phyloP scores from a whole-genome alignment of 2,329 filamentous ascomycete genomes.

The Cordyceps cicadae region DNA sequence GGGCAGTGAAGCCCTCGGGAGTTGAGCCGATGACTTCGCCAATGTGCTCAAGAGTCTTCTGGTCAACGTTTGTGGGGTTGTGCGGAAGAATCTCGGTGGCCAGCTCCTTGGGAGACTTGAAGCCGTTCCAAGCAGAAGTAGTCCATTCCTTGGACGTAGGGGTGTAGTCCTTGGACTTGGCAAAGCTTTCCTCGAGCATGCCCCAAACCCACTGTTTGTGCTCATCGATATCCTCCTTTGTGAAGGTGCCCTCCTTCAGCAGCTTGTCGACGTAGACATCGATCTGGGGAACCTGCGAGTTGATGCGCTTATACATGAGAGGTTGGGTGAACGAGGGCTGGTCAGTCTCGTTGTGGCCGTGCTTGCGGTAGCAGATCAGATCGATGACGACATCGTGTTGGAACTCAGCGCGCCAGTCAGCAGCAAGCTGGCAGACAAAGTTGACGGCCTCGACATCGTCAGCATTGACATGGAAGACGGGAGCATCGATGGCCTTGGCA shows the following conservation, averaged over 20 bases:
- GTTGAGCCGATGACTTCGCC: constrained; percentile 68
- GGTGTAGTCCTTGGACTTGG: constrained; percentile 95
- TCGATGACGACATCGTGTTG: constrained; percentile 98
- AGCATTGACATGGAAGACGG: constrained; percentile 98
- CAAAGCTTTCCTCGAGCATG: constrained; percentile 96
- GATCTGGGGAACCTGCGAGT: constrained; percentile 72
- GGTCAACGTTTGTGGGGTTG: constrained; percentile 72
- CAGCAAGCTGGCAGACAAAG: constrained; percentile 93
- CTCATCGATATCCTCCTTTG: constrained; percentile 94
- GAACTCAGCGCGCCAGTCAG: constrained; percentile 98
- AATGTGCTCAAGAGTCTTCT: constrained; percentile 69
- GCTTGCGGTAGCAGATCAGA: constrained; percentile 97
- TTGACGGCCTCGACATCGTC: constrained; percentile 98
- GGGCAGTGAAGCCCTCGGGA: constrained; percentile 79
- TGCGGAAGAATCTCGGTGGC: constrained; percentile 91
- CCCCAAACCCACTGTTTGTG: constrained; percentile 99
- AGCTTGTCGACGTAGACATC: constrained; percentile 90
- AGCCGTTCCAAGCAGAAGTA: constrained; percentile 97
- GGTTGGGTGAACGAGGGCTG: constrained; percentile 99
- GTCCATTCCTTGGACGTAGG: constrained; percentile 97
- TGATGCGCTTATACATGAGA: constrained; percentile 98
- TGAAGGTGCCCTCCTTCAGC: constrained; percentile 86
- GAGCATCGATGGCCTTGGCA: constrained; percentile 96
- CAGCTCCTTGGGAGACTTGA: constrained; percentile 97
- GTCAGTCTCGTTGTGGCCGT: constrained; percentile 98